Evolutionary conservation across 495 filamentous ascomycete species (phyloP).

Genomic region (Penicillium crystallinum): DNA sequence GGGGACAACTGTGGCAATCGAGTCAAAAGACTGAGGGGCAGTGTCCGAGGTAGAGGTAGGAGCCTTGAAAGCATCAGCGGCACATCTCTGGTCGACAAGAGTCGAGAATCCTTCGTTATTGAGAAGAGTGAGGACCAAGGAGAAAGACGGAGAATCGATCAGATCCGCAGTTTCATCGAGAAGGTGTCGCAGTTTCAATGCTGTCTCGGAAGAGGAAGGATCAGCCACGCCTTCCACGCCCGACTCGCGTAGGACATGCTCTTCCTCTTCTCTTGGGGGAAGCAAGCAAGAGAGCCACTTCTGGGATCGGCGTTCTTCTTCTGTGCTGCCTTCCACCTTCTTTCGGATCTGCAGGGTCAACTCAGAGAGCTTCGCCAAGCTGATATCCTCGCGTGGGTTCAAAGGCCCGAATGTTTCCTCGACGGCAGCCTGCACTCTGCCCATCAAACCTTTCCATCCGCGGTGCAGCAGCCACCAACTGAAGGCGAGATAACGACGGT

Average conservation of each 20-base stretch:
- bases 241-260: slow-evolving; percentile 75
- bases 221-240: slow-evolving; percentile 59
- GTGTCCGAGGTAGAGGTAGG: slow-evolving; percentile 41
- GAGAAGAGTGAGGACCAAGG: slow-evolving; percentile 73
- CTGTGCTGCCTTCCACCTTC: slow-evolving; percentile 73
- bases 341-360: slow-evolving; percentile 73
- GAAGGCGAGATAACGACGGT: slow-evolving; percentile 88
- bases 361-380: slow-evolving; percentile 68
- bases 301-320: slow-evolving; percentile 53
- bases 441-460: slow-evolving; percentile 77
- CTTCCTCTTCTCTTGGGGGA: slow-evolving; percentile 70
- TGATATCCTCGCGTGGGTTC: slow-evolving; percentile 83
- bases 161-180: slow-evolving; percentile 94
- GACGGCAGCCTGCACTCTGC: slow-evolving; percentile 72
- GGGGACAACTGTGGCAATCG: slow-evolving; percentile 38
- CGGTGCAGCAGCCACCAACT: slow-evolving; percentile 97
- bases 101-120: slow-evolving; percentile 82
- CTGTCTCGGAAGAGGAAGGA: slow-evolving; percentile 36
- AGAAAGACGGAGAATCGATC: slow-evolving; percentile 87
- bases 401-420: slow-evolving; percentile 79
- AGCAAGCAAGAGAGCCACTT: slow-evolving; percentile 85
- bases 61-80: slow-evolving; percentile 68
- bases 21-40: slow-evolving; percentile 38
- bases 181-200: slow-evolving; percentile 69
- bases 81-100: slow-evolving; percentile 73